These are phyloP conservation scores for Eucalyptus tenuipes DNA, from an alignment of 345 rosid species.

Conservation along the genomic window DNA sequence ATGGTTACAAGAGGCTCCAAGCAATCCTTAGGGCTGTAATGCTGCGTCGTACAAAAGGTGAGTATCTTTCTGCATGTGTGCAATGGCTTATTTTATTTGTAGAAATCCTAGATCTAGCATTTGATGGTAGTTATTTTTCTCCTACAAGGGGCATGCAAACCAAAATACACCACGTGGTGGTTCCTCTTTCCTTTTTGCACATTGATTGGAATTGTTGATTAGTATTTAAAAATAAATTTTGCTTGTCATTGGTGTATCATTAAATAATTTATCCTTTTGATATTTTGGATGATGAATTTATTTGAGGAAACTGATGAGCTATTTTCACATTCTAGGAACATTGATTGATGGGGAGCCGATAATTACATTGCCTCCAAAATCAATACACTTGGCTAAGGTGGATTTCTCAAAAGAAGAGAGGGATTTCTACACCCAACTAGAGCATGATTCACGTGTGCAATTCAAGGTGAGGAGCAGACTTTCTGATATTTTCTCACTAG, in stretches of 20 bases:
- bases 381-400: conserved; percentile 44
- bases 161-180: not conserved
- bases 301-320: not conserved
- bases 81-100: not conserved
- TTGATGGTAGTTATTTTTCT: not conserved
- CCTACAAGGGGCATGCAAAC: not conserved
- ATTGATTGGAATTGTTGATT: not conserved
- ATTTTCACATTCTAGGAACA: conserved; percentile 42
- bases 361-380: conserved; percentile 74
- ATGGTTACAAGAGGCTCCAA: conserved; percentile 93
- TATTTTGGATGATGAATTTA: not conserved
- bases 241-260: not conserved
- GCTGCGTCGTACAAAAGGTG: conserved; percentile 99
- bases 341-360: conserved; percentile 84
- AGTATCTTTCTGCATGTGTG: not conserved
- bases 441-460: conserved; percentile 68
- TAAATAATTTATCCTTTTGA: not conserved
- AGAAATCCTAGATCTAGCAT: not conserved
- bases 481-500: not conserved
- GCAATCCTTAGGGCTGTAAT: conserved; percentile 77
- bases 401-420: conserved; percentile 81
- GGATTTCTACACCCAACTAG: conserved; percentile 70
- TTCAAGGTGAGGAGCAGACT: conserved; percentile 46
- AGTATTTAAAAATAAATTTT: not conserved
- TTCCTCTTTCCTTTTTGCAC: not conserved